phyloP scores from a whole-genome alignment of 208 protist genomes.

The Acanthamoeba lenticulata region DNA sequence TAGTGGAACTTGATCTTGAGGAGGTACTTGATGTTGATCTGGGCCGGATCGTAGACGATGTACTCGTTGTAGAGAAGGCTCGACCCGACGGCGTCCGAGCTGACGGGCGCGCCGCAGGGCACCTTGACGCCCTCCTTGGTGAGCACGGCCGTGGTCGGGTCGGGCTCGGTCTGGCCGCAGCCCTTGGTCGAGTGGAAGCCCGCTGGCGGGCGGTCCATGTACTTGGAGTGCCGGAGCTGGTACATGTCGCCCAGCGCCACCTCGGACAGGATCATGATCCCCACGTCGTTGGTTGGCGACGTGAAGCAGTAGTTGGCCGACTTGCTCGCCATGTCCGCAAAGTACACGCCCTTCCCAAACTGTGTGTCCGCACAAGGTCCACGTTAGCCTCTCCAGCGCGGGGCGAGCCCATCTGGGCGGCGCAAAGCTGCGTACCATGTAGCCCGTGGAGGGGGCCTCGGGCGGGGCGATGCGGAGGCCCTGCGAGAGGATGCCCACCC shows the following conservation, averaged over 20 bases:
- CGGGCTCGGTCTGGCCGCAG: not conserved
- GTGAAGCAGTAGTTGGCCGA: constrained; percentile 64
- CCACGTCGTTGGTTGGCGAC: not conserved
- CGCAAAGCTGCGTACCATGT: constrained; percentile 78
- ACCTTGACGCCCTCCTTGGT: constrained; percentile 6
- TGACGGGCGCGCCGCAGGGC: constrained; percentile 4
- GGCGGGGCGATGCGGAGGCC: constrained; percentile 80
- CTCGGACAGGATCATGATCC: constrained; percentile 73
- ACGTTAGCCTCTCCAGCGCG: not conserved
- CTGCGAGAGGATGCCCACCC: constrained; percentile 77
- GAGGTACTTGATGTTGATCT: constrained; percentile 65
- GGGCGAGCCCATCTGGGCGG: too few relatives aligned
- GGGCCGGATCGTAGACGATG: constrained; percentile 74
- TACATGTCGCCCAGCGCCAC: constrained; percentile 62
- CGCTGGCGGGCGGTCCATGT: constrained; percentile 52
- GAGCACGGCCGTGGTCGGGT: not conserved
- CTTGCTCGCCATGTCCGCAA: constrained; percentile 59
- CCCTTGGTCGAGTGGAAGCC: constrained; percentile 39
- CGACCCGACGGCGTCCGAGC: not conserved
- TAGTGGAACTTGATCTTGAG: constrained; percentile 58
- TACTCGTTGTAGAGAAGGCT: constrained; percentile 71
- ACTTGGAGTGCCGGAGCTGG: constrained; percentile 34
- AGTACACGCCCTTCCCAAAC: constrained; percentile 77
- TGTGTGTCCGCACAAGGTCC: not conserved
- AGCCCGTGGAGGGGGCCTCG: constrained; percentile 77